Conservation (phyloP, 495 filamentous ascomycete species). For the Penicillium salamii region DNA sequence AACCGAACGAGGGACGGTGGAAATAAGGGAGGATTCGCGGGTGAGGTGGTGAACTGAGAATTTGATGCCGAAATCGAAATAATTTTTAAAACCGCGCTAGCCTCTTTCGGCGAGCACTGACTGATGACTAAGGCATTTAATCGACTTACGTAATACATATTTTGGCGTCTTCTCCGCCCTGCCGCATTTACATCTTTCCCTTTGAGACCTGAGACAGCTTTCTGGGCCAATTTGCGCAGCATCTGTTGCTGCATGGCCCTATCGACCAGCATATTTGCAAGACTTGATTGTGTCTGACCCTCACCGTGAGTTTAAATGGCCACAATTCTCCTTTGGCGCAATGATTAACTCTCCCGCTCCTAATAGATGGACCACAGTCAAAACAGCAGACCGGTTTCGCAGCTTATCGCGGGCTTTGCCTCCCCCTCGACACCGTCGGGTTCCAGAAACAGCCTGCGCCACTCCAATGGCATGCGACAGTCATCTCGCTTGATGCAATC, state of each 20-base stretch:
- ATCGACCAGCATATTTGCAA: not conserved
- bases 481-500: conserved; percentile 29
- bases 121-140: conserved; percentile 38
- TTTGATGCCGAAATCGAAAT: conserved; percentile 36
- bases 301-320: not conserved
- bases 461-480: conserved; percentile 27
- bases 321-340: not conserved
- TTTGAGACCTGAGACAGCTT: conserved; percentile 6
- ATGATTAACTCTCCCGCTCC: not conserved
- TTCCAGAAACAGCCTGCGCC: conserved; percentile 25
- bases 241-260: not conserved
- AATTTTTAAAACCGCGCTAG: conserved; percentile 47
- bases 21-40: conserved; percentile 17
- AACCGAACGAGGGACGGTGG: conserved; percentile 16
- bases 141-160: conserved; percentile 6
- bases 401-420: conserved; percentile 29
- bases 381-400: conserved; percentile 30
- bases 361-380: conserved; percentile 30
- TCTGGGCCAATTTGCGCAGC: not conserved
- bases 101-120: conserved; percentile 18
- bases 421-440: conserved; percentile 32
- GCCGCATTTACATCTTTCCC: not conserved
- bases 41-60: conserved; percentile 26
- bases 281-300: not conserved
- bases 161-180: not conserved